phyloP scores from a whole-genome alignment of 1,139 yeast genomes.

The Debaryomyces psychrophilus region DNA sequence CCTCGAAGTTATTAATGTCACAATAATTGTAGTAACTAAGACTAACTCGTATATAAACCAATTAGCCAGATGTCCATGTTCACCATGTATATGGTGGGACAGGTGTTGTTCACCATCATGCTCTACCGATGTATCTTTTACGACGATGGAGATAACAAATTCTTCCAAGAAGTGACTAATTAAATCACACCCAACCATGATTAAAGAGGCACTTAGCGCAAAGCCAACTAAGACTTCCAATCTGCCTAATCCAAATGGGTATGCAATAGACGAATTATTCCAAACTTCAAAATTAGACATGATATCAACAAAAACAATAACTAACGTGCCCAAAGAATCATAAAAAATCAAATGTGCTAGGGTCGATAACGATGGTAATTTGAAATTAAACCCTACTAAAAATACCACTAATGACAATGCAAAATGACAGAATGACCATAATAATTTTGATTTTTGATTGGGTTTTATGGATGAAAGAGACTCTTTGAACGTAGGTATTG shows the following conservation, averaged over 20 bases:
- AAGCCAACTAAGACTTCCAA: slow-evolving; percentile 86
- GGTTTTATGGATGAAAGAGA: slow-evolving; percentile 56
- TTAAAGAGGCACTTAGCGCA: slow-evolving; percentile 79
- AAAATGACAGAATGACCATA: slow-evolving; percentile 72
- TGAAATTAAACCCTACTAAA: slow-evolving; percentile 57
- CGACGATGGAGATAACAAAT: slow-evolving; percentile 53
- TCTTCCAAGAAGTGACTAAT: slow-evolving; percentile 85
- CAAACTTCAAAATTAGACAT: slow-evolving; percentile 91
- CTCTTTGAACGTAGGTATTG: slow-evolving; percentile 75
- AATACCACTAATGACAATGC: slow-evolving; percentile 58
- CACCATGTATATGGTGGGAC: slow-evolving; percentile 59
- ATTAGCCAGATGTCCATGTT: slow-evolving; percentile 39
- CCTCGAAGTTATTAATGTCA: slow-evolving; percentile 42
- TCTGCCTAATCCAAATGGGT: slow-evolving; percentile 91
- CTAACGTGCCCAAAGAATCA: slow-evolving; percentile 79
- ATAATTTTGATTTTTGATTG: slow-evolving; percentile 58
- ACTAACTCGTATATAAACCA: slow-evolving; percentile 36
- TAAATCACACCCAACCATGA: slow-evolving; percentile 90
- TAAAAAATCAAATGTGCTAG: slow-evolving; percentile 85
- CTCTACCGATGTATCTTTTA: slow-evolving; percentile 27
- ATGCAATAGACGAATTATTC: slow-evolving; percentile 79
- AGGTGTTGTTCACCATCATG: slow-evolving; percentile 32
- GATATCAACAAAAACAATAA: slow-evolving; percentile 72
- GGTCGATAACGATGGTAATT: slow-evolving; percentile 69
- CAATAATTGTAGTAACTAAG: slow-evolving; percentile 30